phyloP scores from a whole-genome alignment of 305 asterid genomes.

The Fraxinus baroniana region DNA sequence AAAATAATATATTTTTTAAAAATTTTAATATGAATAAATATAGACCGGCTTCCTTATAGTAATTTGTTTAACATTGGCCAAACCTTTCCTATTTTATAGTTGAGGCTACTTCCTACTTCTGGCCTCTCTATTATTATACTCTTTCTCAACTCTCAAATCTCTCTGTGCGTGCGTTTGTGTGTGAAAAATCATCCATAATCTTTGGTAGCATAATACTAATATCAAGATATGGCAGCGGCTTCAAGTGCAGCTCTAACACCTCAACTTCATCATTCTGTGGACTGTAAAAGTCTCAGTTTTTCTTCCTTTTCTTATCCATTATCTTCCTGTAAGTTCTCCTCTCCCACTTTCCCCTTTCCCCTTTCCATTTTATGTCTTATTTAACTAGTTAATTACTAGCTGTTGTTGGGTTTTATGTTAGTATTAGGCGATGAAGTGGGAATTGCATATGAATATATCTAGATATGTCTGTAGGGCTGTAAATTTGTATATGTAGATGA shows the following conservation, averaged over 20 bases:
- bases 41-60: no score
- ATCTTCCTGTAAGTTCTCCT: constrained; percentile 33
- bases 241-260: constrained; percentile 41
- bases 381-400: neutral
- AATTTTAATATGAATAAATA: no score
- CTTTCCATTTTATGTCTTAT: neutral
- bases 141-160: neutral
- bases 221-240: constrained; percentile 40
- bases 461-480: neutral
- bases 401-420: constrained; percentile 1
- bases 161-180: neutral
- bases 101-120: neutral
- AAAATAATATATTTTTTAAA: no score
- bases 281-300: neutral
- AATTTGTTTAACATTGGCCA: no score
- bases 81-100: no score
- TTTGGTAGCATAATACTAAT: constrained; percentile 9
- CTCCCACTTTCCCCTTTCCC: neutral
- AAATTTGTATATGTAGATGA: neutral
- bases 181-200: neutral
- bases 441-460: neutral
- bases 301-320: constrained; percentile 26
- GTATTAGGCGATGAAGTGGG: neutral
- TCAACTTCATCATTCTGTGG: constrained; percentile 22
- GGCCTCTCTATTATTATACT: neutral